Base-by-base conservation (phyloP, 2,329 filamentous ascomycete genomes). In the Davidsoniella eucalypti region DNA sequence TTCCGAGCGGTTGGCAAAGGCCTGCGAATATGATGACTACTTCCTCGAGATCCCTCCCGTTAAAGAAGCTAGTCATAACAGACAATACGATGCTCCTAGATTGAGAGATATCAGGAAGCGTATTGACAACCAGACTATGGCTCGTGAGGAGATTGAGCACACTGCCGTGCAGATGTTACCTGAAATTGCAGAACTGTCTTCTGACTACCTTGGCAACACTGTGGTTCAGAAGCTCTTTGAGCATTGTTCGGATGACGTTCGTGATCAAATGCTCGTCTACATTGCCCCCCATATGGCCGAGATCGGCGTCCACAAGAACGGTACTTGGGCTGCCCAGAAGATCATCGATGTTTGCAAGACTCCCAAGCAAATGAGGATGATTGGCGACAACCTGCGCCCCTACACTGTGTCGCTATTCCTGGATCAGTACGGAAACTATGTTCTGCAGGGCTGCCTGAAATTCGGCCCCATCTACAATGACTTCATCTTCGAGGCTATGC, bases 191-290 rank as follows among this genome's bases (percentile, higher is more conserved):
- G 92, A 98, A 65, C 72, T 98, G 21, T 76, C 92, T 2, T 94
- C 90, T 0, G 92, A 98, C 65, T 98, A 98, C 60, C 76, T 98
- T 29, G 92, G 92, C 58, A 98, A 98, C 67, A 98, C 92, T 0
- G 92, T 98, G n/a, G 90, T 98, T 16, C 92, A 98, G 68, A 98
- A 98, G 67, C 71, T 98, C 43, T 98, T 98, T 61, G 90, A 98
- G 64, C 87, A 86, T 67, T 96, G 92, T 68, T 92, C 87, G 0
- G 90, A 96, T 62, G 71, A 79, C 40, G 78, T 90, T 40, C 88
- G 93, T 58, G 87, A 95, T 63, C 82, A 84, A 51, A 96, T 98
- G 92, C 71, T 98, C 52, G 67, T 70, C 12, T 80, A 88, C 61
- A 94, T 98, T 59, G 79, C 84, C 2, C 88, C 90, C 52, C 88